Conservation (phyloP, 2,329 filamentous ascomycete genomes). For the Clonostachys solani region DNA sequence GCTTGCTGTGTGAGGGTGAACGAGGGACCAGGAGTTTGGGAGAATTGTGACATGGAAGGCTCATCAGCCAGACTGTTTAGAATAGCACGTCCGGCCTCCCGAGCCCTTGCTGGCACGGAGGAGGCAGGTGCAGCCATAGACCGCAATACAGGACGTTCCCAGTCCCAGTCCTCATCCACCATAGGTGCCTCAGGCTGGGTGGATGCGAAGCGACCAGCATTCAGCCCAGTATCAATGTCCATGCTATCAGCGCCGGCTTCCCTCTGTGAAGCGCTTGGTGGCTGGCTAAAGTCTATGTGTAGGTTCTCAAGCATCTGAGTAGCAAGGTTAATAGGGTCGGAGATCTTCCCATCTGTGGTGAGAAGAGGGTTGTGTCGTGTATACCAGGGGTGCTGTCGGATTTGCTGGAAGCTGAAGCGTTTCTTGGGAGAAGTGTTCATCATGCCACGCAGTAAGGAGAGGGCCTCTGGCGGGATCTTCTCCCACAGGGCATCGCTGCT, state of each 20-base stretch:
- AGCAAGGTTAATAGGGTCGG: conserved; percentile 80
- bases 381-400: conserved; percentile 93
- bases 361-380: conserved; percentile 78
- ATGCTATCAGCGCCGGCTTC: conserved; percentile 47
- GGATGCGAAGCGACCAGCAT: conserved; percentile 57
- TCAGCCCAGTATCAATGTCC: conserved; percentile 59
- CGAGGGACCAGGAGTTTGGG: conserved; percentile 71
- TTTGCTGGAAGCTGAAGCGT: conserved; percentile 81
- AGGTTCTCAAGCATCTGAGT: conserved; percentile 92
- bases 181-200: conserved; percentile 81
- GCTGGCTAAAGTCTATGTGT: conserved; percentile 78
- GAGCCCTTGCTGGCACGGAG: conserved; percentile 22
- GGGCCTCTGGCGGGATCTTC: conserved; percentile 65
- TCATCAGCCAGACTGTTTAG: conserved; percentile 74
- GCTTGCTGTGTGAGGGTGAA: conserved; percentile 86
- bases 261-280: conserved; percentile 46
- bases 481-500: conserved; percentile 85
- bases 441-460: conserved; percentile 89
- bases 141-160: conserved; percentile 69
- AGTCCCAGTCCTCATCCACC: conserved; percentile 76
- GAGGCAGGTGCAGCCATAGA: conserved; percentile 37
- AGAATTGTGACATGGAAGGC: conserved; percentile 83
- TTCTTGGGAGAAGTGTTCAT: conserved; percentile 72
- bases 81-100: conserved; percentile 32
- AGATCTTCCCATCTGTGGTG: conserved; percentile 66